Percentiles rank a stretch among this genome's conserved stretches.
phyloP scores from a whole-genome alignment of 2,329 filamentous ascomycete genomes.

The Byssochlamys sp. region DNA sequence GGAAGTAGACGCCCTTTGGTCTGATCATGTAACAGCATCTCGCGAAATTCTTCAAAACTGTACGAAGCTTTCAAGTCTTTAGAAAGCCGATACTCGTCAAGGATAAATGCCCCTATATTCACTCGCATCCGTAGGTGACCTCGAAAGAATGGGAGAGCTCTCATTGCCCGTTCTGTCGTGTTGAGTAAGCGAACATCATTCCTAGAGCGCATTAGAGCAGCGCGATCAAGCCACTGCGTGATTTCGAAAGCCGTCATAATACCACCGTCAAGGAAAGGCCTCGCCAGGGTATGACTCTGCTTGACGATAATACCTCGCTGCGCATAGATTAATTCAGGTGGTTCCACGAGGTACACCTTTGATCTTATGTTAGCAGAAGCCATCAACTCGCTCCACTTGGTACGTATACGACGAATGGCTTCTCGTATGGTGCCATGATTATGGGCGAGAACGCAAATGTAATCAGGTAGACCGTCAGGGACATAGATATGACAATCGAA shows the following conservation, averaged over 20 bases:
- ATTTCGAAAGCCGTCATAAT: slow-evolving; percentile 8
- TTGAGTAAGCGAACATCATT: slow-evolving; percentile 23
- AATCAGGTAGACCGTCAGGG: slow-evolving; percentile 18
- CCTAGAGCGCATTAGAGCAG: slow-evolving; percentile 14
- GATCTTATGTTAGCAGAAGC: slow-evolving; percentile 19
- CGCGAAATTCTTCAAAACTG: slow-evolving; percentile 30
- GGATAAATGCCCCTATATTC: slow-evolving; percentile 33
- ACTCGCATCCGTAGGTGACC: slow-evolving; percentile 34
- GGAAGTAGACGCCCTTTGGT: slow-evolving; percentile 29
- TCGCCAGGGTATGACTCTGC: slow-evolving; percentile 9
- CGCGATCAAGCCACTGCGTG: slow-evolving; percentile 13
- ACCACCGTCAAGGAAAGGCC: slow-evolving; percentile 14
- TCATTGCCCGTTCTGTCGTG: slow-evolving; percentile 22
- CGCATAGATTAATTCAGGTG: slow-evolving; percentile 13
- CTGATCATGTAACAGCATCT: slow-evolving; percentile 29
- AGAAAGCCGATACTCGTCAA: slow-evolving; percentile 26
- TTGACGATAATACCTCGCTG: slow-evolving; percentile 18
- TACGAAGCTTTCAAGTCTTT: slow-evolving; percentile 17
- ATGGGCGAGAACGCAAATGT: slow-evolving; percentile 23
- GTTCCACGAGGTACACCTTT: slow-evolving; percentile 26
- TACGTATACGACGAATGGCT: slow-evolving; percentile 21
- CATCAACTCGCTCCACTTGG: slow-evolving; percentile 19
- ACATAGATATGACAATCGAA: slow-evolving; percentile 34
- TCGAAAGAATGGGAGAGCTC: slow-evolving; percentile 21
- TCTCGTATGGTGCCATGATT: slow-evolving; percentile 26